phyloP scores from a whole-genome alignment of 2,329 filamentous ascomycete genomes.

The Rhexocercosporidium sp. region DNA sequence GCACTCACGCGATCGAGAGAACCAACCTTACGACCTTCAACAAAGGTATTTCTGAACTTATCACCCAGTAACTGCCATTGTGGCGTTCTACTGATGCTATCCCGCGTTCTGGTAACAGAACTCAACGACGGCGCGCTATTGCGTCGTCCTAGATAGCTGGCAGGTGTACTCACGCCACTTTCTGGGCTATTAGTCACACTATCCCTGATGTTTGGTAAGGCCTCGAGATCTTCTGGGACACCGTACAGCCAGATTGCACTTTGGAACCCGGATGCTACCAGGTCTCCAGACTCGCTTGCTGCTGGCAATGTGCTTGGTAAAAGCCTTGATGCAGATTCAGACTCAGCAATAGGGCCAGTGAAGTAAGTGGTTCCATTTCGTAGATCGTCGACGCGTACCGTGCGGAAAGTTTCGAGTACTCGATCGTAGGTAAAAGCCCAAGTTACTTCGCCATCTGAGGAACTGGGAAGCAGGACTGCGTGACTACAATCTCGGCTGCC shows the following conservation, averaged over 20 bases:
- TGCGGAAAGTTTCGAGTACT: slow-evolving; percentile 77
- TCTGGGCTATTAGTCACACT: slow-evolving; percentile 40
- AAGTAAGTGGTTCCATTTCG: slow-evolving; percentile 82
- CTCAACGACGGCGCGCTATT: slow-evolving; percentile 41
- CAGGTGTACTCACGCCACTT: slow-evolving; percentile 38
- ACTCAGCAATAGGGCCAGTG: slow-evolving; percentile 66
- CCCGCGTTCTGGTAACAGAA: slow-evolving; percentile 31
- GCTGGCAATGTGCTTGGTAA: slow-evolving; percentile 73
- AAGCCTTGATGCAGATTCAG: slow-evolving; percentile 59
- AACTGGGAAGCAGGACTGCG: slow-evolving; percentile 64
- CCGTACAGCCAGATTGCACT: slow-evolving; percentile 81
- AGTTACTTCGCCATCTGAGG: slow-evolving; percentile 62
- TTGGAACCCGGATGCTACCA: slow-evolving; percentile 76
- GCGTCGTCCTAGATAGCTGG: slow-evolving; percentile 33
- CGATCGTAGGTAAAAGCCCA: slow-evolving; percentile 83
- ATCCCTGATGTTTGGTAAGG: slow-evolving; percentile 52
- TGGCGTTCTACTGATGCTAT: slow-evolving; percentile 50
- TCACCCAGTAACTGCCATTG: slow-evolving; percentile 75
- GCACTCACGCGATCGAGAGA: slow-evolving; percentile 70
- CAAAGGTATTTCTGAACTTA: slow-evolving; percentile 71
- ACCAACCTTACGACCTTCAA: slow-evolving; percentile 68
- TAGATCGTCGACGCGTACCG: slow-evolving; percentile 75
- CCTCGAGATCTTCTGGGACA: slow-evolving; percentile 73
- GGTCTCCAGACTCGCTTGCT: slow-evolving; percentile 70
- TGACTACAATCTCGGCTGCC: slow-evolving; percentile 81